Percentiles rank a stretch among this genome's conserved stretches.
phyloP scores from a whole-genome alignment of 1,139 yeast genomes.

The Protomyces inundatus region DNA sequence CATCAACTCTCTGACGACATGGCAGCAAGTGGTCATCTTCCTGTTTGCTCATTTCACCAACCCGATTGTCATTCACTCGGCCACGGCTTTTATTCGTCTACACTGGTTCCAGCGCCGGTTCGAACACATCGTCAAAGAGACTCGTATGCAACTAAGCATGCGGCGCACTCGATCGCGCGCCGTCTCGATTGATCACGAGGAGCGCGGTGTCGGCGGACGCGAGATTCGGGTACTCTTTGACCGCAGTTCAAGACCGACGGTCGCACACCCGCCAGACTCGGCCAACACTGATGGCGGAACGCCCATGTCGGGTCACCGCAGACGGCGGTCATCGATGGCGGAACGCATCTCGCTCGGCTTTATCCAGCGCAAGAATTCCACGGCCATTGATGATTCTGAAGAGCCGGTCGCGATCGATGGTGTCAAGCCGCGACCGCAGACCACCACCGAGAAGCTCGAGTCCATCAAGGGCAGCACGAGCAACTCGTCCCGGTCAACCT shows the following conservation, averaged over 20 bases:
- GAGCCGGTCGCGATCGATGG: neutral
- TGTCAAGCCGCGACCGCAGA: neutral
- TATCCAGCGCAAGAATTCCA: neutral
- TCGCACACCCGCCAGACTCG: neutral
- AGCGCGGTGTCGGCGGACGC: conserved; percentile 28
- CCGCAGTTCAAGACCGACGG: neutral
- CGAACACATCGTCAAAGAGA: conserved; percentile 58
- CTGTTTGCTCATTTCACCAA: conserved; percentile 62
- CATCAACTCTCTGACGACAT: conserved; percentile 54
- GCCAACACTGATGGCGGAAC: neutral
- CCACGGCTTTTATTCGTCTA: conserved; percentile 69
- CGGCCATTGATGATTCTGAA: neutral
- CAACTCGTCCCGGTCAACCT: neutral
- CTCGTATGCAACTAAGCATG: conserved; percentile 71
- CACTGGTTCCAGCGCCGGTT: conserved; percentile 88
- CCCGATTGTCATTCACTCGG: conserved; percentile 83
- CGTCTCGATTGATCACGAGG: conserved; percentile 14
- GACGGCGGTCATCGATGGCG: neutral
- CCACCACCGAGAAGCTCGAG: neutral
- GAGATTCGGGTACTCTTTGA: conserved; percentile 27
- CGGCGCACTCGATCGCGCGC: conserved; percentile 56
- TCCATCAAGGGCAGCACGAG: neutral
- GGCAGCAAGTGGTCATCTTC: conserved; percentile 61
- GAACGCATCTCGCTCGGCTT: neutral
- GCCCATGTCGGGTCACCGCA: neutral